Evolutionary conservation across 805 yeast genomes (phyloP).

Genomic region (Alloascoidea africana): DNA sequence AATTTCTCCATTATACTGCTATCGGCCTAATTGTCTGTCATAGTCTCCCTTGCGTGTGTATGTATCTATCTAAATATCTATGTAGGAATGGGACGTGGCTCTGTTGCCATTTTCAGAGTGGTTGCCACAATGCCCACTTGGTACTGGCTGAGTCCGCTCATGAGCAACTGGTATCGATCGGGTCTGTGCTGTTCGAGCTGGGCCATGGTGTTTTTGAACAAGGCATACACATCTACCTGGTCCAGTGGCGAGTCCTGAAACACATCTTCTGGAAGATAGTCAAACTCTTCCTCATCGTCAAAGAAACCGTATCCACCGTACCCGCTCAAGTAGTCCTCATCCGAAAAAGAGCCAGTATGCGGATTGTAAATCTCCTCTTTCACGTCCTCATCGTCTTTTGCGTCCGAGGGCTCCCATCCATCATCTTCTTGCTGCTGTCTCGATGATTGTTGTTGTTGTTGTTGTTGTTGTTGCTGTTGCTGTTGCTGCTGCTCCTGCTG

Average conservation of each 20-base stretch:
- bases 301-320: constrained; percentile 31
- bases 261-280: constrained; percentile 81
- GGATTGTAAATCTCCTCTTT: too few relatives aligned
- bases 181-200: constrained; percentile 32
- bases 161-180: constrained; percentile 30
- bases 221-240: constrained; percentile 50
- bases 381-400: background rate
- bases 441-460: background rate
- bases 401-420: background rate
- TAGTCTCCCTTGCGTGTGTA: too few relatives aligned
- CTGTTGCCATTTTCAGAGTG: constrained; percentile 16
- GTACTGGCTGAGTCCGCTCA: constrained; percentile 22
- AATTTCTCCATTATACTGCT: too few relatives aligned
- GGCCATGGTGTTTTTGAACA: constrained; percentile 40
- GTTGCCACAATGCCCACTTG: constrained; percentile 20
- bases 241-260: constrained; percentile 71
- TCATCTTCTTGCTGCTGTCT: background rate
- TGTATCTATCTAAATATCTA: too few relatives aligned
- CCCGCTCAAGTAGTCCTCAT: too few relatives aligned
- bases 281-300: constrained; percentile 57
- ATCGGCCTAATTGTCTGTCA: too few relatives aligned
- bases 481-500: too few relatives aligned
- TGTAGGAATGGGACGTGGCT: too few relatives aligned
- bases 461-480: too few relatives aligned
- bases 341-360: too few relatives aligned